phyloP scores from a whole-genome alignment of 2,329 filamentous ascomycete genomes.

The Ophiocordyceps robertsii region DNA sequence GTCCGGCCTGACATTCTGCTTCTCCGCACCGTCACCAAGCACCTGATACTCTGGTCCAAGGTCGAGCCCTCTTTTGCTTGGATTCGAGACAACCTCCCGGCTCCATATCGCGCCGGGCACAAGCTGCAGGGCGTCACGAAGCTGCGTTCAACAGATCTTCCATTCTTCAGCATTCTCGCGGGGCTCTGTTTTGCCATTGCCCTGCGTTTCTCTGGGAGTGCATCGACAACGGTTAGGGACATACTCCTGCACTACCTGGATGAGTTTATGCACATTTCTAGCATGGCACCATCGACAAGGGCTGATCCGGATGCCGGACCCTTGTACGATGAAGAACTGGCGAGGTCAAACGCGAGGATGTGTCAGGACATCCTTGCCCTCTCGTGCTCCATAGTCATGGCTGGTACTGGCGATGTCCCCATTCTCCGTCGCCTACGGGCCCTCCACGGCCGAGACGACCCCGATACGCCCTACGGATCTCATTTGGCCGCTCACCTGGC shows the following conservation, averaged over 20 bases:
- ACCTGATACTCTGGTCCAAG: slow-evolving; percentile 83
- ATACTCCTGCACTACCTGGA: slow-evolving; percentile 75
- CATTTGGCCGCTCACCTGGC: slow-evolving; percentile 89
- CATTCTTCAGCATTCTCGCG: slow-evolving; percentile 84
- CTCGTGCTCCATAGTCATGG: slow-evolving; percentile 80
- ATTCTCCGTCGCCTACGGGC: slow-evolving; percentile 76
- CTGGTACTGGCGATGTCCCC: slow-evolving; percentile 78
- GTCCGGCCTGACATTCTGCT: slow-evolving; percentile 87
- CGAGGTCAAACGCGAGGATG: slow-evolving; percentile 72
- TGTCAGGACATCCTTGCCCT: slow-evolving; percentile 83
- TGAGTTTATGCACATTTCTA: slow-evolving; percentile 67
- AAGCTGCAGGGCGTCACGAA: slow-evolving; percentile 44
- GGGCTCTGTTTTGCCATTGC: slow-evolving; percentile 76
- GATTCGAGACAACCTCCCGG: slow-evolving; percentile 62
- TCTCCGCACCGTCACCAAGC: slow-evolving; percentile 74
- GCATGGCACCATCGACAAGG: slow-evolving; percentile 28
- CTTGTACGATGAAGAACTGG: slow-evolving; percentile 72
- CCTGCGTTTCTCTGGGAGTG: slow-evolving; percentile 62
- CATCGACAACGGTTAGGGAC: slow-evolving; percentile 58
- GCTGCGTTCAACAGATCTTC: slow-evolving; percentile 70
- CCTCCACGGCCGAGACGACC: slow-evolving; percentile 75
- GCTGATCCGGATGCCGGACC: slow-evolving; percentile 15
- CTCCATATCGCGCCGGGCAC: slow-evolving; percentile 49
- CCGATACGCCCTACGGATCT: slow-evolving; percentile 79
- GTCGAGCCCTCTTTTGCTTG: slow-evolving; percentile 63